Evolutionary conservation across 1,139 yeast species (phyloP), one percentile per base, ranked within the genome.

Genomic region (Hemisphaericaspora xylanilytica): DNA sequence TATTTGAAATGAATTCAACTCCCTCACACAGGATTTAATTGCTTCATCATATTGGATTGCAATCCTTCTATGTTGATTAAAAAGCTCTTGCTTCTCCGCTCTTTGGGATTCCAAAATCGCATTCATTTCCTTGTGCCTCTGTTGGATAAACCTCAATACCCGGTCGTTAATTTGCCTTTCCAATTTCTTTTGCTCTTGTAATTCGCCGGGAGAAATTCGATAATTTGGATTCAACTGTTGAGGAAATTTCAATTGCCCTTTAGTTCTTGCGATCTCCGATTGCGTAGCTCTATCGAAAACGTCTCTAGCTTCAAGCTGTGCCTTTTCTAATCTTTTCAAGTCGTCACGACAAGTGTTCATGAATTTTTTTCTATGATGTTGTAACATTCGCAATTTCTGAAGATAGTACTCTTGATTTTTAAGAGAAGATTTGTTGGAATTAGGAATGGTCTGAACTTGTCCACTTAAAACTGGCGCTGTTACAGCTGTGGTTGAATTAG

Each of bases 81-180:
- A 17, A 29, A 29, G 14, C 5, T 17, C 15, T 3, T n/a, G n/a
- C 8, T 9, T 18, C 11, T 29, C 32, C 8, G 9, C 10, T 29
- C 20, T 17, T n/a, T 29, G 32, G 4, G 3, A 3, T n/a, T 17
- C 14, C 3, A 17, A 18, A 8, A 29, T 29, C 7, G 11, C 10
- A 18, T 18, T 29, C 32, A 17, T n/a, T 18, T 29, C 24, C 8
- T 10, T 10, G 9, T 18, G 32, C 14, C 32, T 29, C 12, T 11
- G 17, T 15, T 29, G 32, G 12, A 29, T 17, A 29, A 18, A 18
- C n/a, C 18, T 17, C 6, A 7, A 29, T n/a, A 29, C 20, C 32
- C 5, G 24, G 12, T 29, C 32, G 7, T 29, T 29, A 5, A 29
- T 29, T 11, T 29, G 24, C 11, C 32, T 29, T 29, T 29, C 32